Conservation (phyloP, 106 monocot species). For the Apostasia shenzhenica region DNA sequence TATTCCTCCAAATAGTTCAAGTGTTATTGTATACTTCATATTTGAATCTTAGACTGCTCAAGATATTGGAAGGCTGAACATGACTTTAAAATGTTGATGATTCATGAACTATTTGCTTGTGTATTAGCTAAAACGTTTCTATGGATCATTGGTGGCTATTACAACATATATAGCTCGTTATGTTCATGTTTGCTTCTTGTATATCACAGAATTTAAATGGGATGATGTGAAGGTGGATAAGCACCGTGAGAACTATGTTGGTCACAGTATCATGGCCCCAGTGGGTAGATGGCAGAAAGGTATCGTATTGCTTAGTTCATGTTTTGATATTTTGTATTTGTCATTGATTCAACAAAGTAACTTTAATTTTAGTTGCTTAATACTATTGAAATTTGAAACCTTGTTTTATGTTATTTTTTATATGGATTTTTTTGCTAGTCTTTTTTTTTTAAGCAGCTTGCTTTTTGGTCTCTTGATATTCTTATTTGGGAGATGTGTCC, state of each 20-base stretch:
- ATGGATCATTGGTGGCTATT: no score
- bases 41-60: background rate
- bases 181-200: background rate
- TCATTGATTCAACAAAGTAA: background rate
- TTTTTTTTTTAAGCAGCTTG: background rate
- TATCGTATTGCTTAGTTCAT: slow-evolving; percentile 13
- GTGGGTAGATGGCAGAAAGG: slow-evolving; percentile 99
- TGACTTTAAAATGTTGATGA: no score
- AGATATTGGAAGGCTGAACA: background rate
- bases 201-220: slow-evolving; percentile 83
- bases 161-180: no score
- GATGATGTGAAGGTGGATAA: slow-evolving; percentile 99
- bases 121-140: no score
- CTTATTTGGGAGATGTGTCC: no score
- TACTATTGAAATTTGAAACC: background rate
- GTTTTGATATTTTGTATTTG: background rate
- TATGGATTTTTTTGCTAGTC: background rate
- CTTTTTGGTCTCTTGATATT: background rate
- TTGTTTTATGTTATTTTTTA: background rate
- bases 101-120: no score
- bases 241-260: slow-evolving; percentile 94
- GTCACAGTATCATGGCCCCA: slow-evolving; percentile 92
- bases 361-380: background rate
- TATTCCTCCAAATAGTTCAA: background rate
- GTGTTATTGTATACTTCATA: background rate